Evolutionary conservation across 106 monocot genomes (phyloP).

Genomic region (Acanthochlamys bracteata): DNA sequence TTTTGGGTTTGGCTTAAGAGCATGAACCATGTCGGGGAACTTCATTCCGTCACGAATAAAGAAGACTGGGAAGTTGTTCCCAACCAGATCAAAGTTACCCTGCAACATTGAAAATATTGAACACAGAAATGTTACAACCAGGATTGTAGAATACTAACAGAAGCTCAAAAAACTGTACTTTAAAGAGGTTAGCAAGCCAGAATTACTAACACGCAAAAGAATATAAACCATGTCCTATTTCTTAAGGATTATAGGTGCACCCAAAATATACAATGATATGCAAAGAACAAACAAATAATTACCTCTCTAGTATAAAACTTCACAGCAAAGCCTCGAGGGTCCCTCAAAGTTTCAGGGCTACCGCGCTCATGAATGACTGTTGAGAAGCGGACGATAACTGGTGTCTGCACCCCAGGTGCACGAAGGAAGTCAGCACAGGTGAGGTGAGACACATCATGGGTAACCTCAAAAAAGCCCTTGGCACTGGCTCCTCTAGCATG

Average conservation of each 20-base stretch:
- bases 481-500: slow-evolving; percentile 86
- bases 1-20: slow-evolving; percentile 79
- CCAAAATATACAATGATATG: no score
- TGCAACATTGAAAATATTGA: slow-evolving; percentile 9
- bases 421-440: slow-evolving; percentile 85
- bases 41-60: slow-evolving; percentile 80
- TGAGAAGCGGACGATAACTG: slow-evolving; percentile 69
- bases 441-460: slow-evolving; percentile 68
- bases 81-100: slow-evolving; percentile 80
- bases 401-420: slow-evolving; percentile 68
- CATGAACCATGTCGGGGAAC: slow-evolving; percentile 81
- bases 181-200: no score
- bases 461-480: slow-evolving; percentile 87
- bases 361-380: slow-evolving; percentile 83
- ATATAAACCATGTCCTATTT: no score
- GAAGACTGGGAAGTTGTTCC: slow-evolving; percentile 89
- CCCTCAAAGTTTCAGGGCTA: slow-evolving; percentile 74
- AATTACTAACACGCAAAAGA: no score
- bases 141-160: background rate
- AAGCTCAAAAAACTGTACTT: background rate
- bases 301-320: slow-evolving; percentile 92
- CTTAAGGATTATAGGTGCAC: no score
- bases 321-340: slow-evolving; percentile 71
- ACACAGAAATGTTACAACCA: background rate
- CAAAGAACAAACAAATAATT: background rate